A percentile compares a stretch with the other conserved stretches of the same genome.
These are phyloP conservation scores for Cladophialophora psammophila DNA, from an alignment of 2,329 filamentous ascomycete species.

Conservation along the genomic window DNA sequence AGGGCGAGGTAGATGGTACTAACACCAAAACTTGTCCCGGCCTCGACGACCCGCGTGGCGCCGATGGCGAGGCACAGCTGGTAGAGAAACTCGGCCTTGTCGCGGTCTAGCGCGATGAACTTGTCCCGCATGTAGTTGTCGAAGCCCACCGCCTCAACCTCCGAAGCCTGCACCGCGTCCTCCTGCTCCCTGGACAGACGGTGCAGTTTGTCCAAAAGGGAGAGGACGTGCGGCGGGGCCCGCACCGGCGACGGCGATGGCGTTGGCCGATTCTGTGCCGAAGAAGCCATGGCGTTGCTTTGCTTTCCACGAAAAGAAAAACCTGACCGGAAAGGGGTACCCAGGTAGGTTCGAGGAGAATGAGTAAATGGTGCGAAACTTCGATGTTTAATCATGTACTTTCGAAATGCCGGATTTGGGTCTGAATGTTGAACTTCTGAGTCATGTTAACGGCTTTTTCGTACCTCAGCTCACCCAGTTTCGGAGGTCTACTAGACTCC, in stretches of 20 bases:
- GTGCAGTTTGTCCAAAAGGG: slow-evolving; percentile 28
- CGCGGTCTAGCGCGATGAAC: slow-evolving; percentile 52
- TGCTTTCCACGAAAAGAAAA: too few species aligned
- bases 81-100: slow-evolving; percentile 52
- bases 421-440: not conserved
- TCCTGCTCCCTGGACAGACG: slow-evolving; percentile 22
- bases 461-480: not conserved
- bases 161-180: slow-evolving; percentile 4
- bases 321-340: too few species aligned
- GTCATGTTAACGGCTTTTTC: not conserved
- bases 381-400: too few species aligned
- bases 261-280: not conserved
- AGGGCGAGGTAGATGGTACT: slow-evolving; percentile 55
- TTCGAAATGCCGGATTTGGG: too few species aligned
- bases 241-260: slow-evolving; percentile 16
- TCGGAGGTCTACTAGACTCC: not conserved
- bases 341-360: too few species aligned
- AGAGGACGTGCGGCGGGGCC: slow-evolving; percentile 38
- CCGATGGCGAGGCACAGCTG: slow-evolving; percentile 45
- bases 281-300: slow-evolving; percentile 7
- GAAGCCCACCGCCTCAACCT: slow-evolving; percentile 16
- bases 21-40: slow-evolving; percentile 53
- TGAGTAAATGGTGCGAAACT: too few species aligned
- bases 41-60: slow-evolving; percentile 50
- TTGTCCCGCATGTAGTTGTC: slow-evolving; percentile 45